These are phyloP conservation scores for Abortiporus biennis DNA, from an alignment of 1,284 basidiomycete genomes.

Conservation along the genomic window DNA sequence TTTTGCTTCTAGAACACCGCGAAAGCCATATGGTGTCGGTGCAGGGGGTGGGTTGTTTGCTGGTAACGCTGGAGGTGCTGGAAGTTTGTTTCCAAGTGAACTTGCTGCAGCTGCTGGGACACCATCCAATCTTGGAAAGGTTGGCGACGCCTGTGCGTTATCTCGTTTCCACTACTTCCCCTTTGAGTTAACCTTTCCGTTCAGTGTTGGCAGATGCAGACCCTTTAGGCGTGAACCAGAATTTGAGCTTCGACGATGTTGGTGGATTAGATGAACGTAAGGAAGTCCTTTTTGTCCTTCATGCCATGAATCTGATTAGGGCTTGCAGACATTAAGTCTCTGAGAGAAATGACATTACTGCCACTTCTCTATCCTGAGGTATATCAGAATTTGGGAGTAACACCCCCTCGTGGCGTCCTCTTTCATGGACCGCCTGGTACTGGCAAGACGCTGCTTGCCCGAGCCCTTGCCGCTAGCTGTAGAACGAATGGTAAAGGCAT, in stretches of 20 bases:
- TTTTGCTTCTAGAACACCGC: slow-evolving; percentile 54
- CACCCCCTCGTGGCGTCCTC: slow-evolving; percentile 93
- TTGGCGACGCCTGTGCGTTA: slow-evolving; percentile 63
- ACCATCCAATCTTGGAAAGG: slow-evolving; percentile 77
- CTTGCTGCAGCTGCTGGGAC: slow-evolving; percentile 61
- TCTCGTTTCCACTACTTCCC: no score
- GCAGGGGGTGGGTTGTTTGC: slow-evolving; percentile 45
- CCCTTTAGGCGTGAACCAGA: slow-evolving; percentile 90
- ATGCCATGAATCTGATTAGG: slow-evolving; percentile 2
- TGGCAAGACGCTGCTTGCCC: slow-evolving; percentile 89
- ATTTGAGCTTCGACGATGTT: slow-evolving; percentile 96
- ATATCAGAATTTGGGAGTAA: slow-evolving; percentile 92
- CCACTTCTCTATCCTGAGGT: slow-evolving; percentile 97
- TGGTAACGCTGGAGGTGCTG: slow-evolving; percentile 42
- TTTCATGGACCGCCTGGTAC: slow-evolving; percentile 97
- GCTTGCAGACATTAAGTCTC: slow-evolving; percentile 82
- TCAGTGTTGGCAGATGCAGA: slow-evolving; percentile 92
- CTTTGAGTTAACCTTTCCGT: not conserved
- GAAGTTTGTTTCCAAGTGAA: slow-evolving; percentile 53
- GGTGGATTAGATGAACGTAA: slow-evolving; percentile 92
- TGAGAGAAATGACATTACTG: slow-evolving; percentile 98
- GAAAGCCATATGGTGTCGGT: slow-evolving; percentile 51
- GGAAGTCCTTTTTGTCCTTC: slow-evolving; percentile 25
- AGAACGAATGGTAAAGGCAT: slow-evolving; percentile 87
- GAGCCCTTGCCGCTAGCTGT: slow-evolving; percentile 93